Base-by-base conservation (phyloP, 768 basidiomycete genomes). In the Pisolithus marmoratus region DNA sequence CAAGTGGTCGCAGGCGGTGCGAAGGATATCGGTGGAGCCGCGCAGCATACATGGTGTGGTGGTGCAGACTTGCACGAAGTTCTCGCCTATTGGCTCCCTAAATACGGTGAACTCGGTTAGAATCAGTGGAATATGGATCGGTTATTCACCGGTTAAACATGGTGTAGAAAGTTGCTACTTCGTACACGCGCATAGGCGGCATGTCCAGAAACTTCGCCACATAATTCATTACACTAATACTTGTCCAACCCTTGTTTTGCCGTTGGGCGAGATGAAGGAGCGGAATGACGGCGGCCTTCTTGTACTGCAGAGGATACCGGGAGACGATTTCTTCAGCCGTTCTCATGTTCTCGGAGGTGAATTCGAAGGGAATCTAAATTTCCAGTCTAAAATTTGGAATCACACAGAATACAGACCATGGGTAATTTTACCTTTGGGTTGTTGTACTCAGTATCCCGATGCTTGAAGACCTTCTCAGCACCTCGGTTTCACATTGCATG, bases 121-220 rank as follows among this genome's bases (percentile, higher is more conserved):
- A 46, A 48, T 34, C 23, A 31, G 23, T 1, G n/a, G 23, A 14
- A 23, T 23, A n/a, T 49, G 17, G 7, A n/a, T n/a, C 12, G 19
- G 49, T 23, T n/a, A 56, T 80, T 62, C 53, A 91, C 91, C 94
- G 82, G 76, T 97, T 99, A 80, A 97, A 98, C 95, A 99, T 98
- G 60, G 96, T 99, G 72, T 99, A 99, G 74, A 99, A 99, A 14
- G 93, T 94, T 17, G 95, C 95, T 47, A 99, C 96, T 71, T 99
- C 96, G 68, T 99, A 99, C 2, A 97, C 96, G 9, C 96, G 88
- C 96, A 99, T 98, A 48, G 91, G 90, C 9, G 89, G 91, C 82
- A 99, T 87, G 62, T 88, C 92, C 27, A 98, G 79, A 29, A 95
- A 75, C 58, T 90, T 87, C 1, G 96, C 96, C 50, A 99, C 87